Conservation (phyloP, 768 basidiomycete species). For the Auricularia auricula-judae region DNA sequence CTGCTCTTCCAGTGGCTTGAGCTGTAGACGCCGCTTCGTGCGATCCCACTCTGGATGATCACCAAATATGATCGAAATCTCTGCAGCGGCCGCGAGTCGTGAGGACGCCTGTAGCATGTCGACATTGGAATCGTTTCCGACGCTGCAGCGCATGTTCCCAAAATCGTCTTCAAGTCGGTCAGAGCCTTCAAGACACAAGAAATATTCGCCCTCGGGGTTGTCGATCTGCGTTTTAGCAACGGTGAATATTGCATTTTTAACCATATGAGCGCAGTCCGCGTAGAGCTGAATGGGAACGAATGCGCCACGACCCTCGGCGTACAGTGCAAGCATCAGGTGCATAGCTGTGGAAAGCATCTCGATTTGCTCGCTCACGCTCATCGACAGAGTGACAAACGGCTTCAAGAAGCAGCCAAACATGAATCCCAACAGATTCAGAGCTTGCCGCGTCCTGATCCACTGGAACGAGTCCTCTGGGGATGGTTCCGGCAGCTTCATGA, state of each 20-base stretch:
- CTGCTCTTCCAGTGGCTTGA: not conserved
- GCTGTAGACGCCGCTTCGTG: not conserved
- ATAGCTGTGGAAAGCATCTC: constrained; percentile 29
- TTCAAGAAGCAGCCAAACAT: constrained; percentile 16
- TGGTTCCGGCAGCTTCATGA: constrained; percentile 17
- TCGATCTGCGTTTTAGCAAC: constrained; percentile 28
- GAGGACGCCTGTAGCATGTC: not conserved
- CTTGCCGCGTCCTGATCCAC: constrained; percentile 11
- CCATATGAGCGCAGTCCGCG: constrained; percentile 24
- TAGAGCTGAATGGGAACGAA: constrained; percentile 22
- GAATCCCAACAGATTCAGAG: constrained; percentile 14
- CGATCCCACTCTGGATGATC: not conserved
- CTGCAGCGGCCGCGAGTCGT: not conserved
- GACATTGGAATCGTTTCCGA: too few species aligned
- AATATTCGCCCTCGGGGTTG: constrained; percentile 21
- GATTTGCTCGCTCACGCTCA: constrained; percentile 23
- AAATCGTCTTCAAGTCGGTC: constrained; percentile 25
- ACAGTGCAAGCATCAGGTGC: constrained; percentile 61
- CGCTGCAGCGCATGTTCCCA: not conserved
- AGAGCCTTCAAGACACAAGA: constrained; percentile 25
- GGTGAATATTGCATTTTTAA: constrained; percentile 29
- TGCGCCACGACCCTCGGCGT: constrained; percentile 43
- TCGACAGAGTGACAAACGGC: constrained; percentile 20
- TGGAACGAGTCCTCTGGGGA: constrained; percentile 6
- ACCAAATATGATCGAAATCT: not conserved